Conservation (phyloP, 225 moss, liverwort and hornwort species). For the Lunularia cruciata region DNA sequence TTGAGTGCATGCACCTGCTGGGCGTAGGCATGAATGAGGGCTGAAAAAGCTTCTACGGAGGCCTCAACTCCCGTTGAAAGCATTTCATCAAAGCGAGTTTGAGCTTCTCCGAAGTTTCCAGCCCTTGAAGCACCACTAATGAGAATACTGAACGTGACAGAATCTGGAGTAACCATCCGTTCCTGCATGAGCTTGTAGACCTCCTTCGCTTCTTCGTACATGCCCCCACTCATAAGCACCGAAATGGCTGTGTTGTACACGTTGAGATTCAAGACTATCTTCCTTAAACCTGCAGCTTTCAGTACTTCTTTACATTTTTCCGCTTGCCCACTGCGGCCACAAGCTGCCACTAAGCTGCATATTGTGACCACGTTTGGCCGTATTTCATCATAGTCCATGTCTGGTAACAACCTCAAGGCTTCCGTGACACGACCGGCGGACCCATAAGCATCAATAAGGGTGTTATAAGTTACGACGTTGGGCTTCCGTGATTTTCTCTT, state of each 20-base stretch:
- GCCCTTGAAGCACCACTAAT: constrained; percentile 62
- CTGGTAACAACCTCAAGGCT: constrained; percentile 72
- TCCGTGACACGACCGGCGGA: constrained; percentile 60
- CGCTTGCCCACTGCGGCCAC: constrained; percentile 57
- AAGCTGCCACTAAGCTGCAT: constrained; percentile 79
- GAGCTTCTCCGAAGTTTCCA: constrained; percentile 55
- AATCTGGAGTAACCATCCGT: constrained; percentile 55
- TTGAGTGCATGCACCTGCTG: constrained; percentile 48
- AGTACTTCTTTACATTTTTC: constrained; percentile 65
- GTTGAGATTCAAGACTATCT: constrained; percentile 59
- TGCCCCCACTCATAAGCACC: constrained; percentile 52
- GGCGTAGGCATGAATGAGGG: constrained; percentile 74
- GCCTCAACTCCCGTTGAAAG: constrained; percentile 46
- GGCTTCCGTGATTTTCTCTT: constrained; percentile 69
- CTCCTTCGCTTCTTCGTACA: constrained; percentile 49
- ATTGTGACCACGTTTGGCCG: constrained; percentile 82
- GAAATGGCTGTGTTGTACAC: constrained; percentile 79
- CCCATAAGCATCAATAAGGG: constrained; percentile 69
- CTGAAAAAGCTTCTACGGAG: constrained; percentile 76
- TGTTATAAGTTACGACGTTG: constrained; percentile 83
- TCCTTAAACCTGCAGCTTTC: constrained; percentile 57
- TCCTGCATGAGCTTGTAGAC: constrained; percentile 62
- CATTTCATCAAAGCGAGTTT: constrained; percentile 65
- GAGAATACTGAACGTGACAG: constrained; percentile 66
- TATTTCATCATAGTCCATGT: constrained; percentile 77